phyloP scores from a whole-genome alignment of 805 yeast genomes.

The Blastobotrys attinorum region DNA sequence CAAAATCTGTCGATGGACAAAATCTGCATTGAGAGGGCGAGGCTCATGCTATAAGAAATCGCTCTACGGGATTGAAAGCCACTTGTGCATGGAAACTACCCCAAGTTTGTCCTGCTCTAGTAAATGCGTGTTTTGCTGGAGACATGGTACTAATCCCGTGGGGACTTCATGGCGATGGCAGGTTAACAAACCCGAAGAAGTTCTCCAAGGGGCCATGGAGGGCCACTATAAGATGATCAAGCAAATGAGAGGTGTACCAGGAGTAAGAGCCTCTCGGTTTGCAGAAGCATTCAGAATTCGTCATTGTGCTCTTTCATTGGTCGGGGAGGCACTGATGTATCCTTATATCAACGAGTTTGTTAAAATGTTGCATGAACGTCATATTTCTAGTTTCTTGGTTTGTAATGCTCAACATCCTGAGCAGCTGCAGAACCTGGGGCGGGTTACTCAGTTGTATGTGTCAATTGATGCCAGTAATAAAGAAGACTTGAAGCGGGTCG shows the following conservation, averaged over 20 bases:
- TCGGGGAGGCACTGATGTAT: slow-evolving; percentile 92
- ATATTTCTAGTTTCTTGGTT: slow-evolving; percentile 79
- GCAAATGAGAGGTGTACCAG: slow-evolving; percentile 94
- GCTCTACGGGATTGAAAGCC: slow-evolving; percentile 82
- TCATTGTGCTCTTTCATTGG: slow-evolving; percentile 88
- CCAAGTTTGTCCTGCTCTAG: slow-evolving; percentile 91
- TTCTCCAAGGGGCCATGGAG: slow-evolving; percentile 73
- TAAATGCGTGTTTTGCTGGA: slow-evolving; percentile 95
- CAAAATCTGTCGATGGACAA: slow-evolving; percentile 93
- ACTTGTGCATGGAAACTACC: slow-evolving; percentile 92
- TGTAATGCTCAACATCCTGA: slow-evolving; percentile 97
- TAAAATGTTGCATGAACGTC: slow-evolving; percentile 67
- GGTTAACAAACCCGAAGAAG: slow-evolving; percentile 79
- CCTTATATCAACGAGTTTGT: slow-evolving; percentile 85
- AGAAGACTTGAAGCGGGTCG: slow-evolving; percentile 69
- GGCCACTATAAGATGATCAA: slow-evolving; percentile 90
- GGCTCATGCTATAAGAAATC: slow-evolving; percentile 94
- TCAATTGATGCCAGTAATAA: slow-evolving; percentile 93
- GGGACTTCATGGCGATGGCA: slow-evolving; percentile 97
- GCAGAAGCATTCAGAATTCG: slow-evolving; percentile 83
- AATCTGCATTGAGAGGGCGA: slow-evolving; percentile 85
- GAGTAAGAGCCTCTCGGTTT: slow-evolving; percentile 81
- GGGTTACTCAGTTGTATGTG: slow-evolving; percentile 86
- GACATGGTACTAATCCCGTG: slow-evolving; percentile 95
- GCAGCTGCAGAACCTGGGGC: slow-evolving; percentile 55